Evolutionary conservation across 2,329 filamentous ascomycete species (phyloP).

Genomic region (Fusarium goolgardi): DNA sequence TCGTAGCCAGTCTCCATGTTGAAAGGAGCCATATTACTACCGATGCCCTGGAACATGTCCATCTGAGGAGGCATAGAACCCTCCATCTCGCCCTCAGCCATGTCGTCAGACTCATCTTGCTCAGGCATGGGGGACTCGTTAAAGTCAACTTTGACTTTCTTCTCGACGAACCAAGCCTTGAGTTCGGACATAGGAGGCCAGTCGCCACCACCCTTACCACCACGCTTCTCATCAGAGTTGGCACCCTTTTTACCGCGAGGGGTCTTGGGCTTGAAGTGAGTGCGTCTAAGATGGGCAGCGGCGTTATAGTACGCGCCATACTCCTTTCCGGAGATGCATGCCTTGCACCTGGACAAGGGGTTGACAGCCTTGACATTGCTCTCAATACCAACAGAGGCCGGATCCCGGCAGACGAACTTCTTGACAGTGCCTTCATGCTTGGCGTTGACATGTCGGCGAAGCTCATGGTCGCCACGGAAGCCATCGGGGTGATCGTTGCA

Average conservation of each 20-base stretch:
- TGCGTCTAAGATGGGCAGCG: conserved; percentile 86
- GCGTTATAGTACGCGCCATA: conserved; percentile 97
- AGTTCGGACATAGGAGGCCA: conserved; percentile 47
- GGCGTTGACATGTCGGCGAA: conserved; percentile 72
- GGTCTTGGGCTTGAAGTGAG: conserved; percentile 81
- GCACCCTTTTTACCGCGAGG: conserved; percentile 58
- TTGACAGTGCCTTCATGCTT: conserved; percentile 71
- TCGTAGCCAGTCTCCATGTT: conserved; percentile 42
- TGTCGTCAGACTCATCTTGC: conserved; percentile 48
- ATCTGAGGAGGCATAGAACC: conserved; percentile 32
- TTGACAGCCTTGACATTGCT: conserved; percentile 64
- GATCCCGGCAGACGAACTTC: conserved; percentile 70
- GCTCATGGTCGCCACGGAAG: conserved; percentile 88
- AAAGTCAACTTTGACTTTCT: conserved; percentile 58
- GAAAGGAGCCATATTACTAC: conserved; percentile 39
- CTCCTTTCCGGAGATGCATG: conserved; percentile 78
- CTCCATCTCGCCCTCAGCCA: conserved; percentile 39
- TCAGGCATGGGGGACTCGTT: conserved; percentile 52
- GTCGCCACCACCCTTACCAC: conserved; percentile 56
- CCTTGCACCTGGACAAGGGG: conserved; percentile 84
- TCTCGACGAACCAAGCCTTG: conserved; percentile 68
- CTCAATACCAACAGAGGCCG: conserved; percentile 54
- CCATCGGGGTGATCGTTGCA: conserved; percentile 80
- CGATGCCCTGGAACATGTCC: conserved; percentile 44
- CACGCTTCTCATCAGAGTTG: conserved; percentile 60